Evolutionary conservation across 1,284 basidiomycete genomes (phyloP).

Genomic region (Irpex rosettiformis): DNA sequence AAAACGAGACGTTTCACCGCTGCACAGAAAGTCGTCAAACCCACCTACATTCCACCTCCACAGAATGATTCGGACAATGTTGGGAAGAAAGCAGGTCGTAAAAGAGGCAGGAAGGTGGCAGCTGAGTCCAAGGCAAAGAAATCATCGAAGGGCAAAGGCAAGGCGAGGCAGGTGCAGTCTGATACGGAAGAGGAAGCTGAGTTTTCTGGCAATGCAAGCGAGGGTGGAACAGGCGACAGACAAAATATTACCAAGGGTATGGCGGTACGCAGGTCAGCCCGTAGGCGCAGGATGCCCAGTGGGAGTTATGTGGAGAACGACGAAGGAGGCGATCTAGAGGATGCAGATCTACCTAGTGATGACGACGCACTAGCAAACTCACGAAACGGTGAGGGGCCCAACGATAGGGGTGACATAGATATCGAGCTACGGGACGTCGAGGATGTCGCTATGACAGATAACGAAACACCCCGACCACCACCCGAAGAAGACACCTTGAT

Average conservation of each 20-base stretch:
- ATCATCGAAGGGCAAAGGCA: conserved; percentile 3
- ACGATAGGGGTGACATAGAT: not conserved
- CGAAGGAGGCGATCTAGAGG: conserved; percentile 17
- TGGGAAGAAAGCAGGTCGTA: conserved; percentile 21
- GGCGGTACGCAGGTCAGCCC: conserved; percentile 19
- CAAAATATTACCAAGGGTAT: conserved; percentile 12
- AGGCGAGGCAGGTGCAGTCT: not conserved
- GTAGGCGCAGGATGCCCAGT: conserved; percentile 18
- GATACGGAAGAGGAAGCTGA: conserved; percentile 25
- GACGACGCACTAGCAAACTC: not conserved
- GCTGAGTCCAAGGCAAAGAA: conserved; percentile 2
- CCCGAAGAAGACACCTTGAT: conserved; percentile 16
- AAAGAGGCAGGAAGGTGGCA: conserved; percentile 23
- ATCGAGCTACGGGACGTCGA: too few relatives aligned
- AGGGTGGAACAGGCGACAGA: conserved; percentile 23
- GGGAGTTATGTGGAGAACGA: conserved; percentile 26
- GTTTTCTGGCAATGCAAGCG: conserved; percentile 26
- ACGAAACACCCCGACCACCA: conserved; percentile 18
- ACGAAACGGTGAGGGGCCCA: conserved; percentile 8
- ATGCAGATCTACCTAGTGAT: not conserved
- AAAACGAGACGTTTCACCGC: conserved; percentile 64
- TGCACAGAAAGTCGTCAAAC: conserved; percentile 28
- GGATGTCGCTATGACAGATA: conserved; percentile 18
- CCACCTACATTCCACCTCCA: conserved; percentile 8
- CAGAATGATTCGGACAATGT: not conserved